Base-by-base conservation (phyloP, 2,329 filamentous ascomycete species). In the Lachnellula cervina region DNA sequence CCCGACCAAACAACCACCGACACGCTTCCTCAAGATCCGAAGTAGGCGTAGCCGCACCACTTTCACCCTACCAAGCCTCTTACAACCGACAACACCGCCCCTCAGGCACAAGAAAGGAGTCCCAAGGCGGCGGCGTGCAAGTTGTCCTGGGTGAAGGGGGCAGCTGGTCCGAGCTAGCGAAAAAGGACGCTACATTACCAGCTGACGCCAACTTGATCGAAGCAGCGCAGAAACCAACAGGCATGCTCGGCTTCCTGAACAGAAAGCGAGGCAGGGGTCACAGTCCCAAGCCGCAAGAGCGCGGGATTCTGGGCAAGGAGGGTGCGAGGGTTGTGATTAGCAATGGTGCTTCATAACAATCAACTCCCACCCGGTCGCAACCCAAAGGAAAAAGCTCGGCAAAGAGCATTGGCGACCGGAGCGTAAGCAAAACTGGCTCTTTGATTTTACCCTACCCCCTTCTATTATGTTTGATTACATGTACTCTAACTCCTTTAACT, bases 241-340 rank as follows among this genome's bases (percentile, higher is more conserved):
- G 92, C 51, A 93, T 97, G 80, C 87, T 97, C 62, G 89, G 90
- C 1, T 95, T 99, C 71, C 77, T 97, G 58, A 89, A 83, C 62
- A 81, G 92, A 67, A 96, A 96, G 76, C 96, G 90, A 76, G 90
- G 92, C 28, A 80, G 92, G 60, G 90, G 91, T 54, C 86, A 91
- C 72, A 97, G 91, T 70, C 94, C 94, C 1, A 97, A 96, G 75
- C 92, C 92, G 25, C 93, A 90, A 71, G 92, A 97, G 74, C 83
- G 90, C 54, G 94, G 94, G 56, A 92, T 99, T 7, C 70, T 99
- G 56, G 94, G 94, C 55, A 97, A 97, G 70, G 92, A 97, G 71
- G 94, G 94, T 16, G 92, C 94, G 11, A 81, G 94, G 69, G 86
- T 90, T 61, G 82, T 93, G 55, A 87, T 93, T 68, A 86, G 83